Base-by-base conservation (phyloP, 495 filamentous ascomycete species). In the Talaromyces trachyspermus region DNA sequence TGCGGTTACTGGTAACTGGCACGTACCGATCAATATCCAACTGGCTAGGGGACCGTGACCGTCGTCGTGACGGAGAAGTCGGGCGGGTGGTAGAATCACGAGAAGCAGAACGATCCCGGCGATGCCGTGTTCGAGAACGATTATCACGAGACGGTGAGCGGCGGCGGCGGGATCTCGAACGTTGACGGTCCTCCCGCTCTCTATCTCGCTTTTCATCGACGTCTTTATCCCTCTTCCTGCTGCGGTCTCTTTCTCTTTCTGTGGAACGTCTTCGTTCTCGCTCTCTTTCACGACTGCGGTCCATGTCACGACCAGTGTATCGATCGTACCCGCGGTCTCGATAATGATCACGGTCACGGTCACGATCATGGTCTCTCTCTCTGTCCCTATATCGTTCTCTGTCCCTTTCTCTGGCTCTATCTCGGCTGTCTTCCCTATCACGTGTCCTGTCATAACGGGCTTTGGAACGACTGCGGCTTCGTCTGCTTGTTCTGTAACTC, bases 1-100 rank as follows among this genome's bases (percentile, higher is more conserved):
- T 70, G 15, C 70, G 65, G 23, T 61, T 60, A 45, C 68, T 72
- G 6, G 67, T 72, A 6, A 60, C 30, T 3, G 72, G 72, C 0
- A 76, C 66, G 50, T 75, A 75, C 12, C 73, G 72, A 57, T 77
- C 72, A 43, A 75, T 77, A 35, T 75, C 69, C 12, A 66, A 55
- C 40, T 60, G 44, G 23, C 51, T 57, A 8, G 65, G 65, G 6
- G 65, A 63, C 19, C 60, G 58, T 22, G 65, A 68, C 27, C 55
- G 52, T 48, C 50, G 53, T 37, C 58, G 55, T 24, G 54, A 58
- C 33, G 52, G 50, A 15, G 42, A 46, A n/a, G n/a, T n/a, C 14
- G 46, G 19, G 14, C 43, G 43, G 8, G 32, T 19, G 18, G 48
- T 44, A 29, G 55, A 54, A 5, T 51, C 51, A 2, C 50, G 55